phyloP scores from a whole-genome alignment of 441 rosid genomes.

The Melastoma candidum region DNA sequence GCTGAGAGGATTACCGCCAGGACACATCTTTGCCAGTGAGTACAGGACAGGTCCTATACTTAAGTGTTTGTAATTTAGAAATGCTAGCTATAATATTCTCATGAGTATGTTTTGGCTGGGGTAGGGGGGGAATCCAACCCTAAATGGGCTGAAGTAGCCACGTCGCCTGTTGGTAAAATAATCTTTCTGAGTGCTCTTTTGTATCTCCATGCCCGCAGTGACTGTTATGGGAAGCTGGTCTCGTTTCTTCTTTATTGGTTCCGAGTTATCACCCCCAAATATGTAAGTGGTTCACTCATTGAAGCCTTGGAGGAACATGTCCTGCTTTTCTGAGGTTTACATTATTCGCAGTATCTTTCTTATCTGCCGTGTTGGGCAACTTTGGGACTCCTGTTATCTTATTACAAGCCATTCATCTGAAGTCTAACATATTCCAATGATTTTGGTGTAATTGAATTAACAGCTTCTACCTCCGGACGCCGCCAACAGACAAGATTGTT shows the following conservation, averaged over 20 bases:
- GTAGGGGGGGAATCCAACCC: too few relatives aligned
- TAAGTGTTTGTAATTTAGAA: neutral
- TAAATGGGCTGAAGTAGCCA: too few relatives aligned
- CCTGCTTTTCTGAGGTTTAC: neutral
- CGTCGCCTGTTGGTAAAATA: too few relatives aligned
- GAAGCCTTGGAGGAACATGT: neutral
- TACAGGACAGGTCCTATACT: slow-evolving; percentile 2
- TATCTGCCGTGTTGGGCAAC: too few relatives aligned
- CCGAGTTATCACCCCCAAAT: slow-evolving; percentile 48
- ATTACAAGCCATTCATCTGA: too few relatives aligned
- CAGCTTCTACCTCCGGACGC: slow-evolving; percentile 56
- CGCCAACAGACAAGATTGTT: slow-evolving; percentile 57
- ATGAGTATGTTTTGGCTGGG: too few relatives aligned
- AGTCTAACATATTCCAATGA: too few relatives aligned
- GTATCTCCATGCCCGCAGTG: slow-evolving; percentile 32
- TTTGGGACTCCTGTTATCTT: too few relatives aligned
- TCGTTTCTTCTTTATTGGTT: slow-evolving; percentile 83
- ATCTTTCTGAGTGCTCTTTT: too few relatives aligned
- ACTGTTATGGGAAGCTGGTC: slow-evolving; percentile 66
- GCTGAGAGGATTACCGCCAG: slow-evolving; percentile 58
- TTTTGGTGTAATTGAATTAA: neutral
- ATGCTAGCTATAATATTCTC: too few relatives aligned
- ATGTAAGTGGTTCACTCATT: slow-evolving; percentile 27
- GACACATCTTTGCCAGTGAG: slow-evolving; percentile 78
- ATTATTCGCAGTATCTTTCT: neutral